A percentile compares a stretch with the other conserved stretches of the same genome.
Evolutionary conservation across 768 basidiomycete genomes (phyloP).

Genomic region (Termitomyces sp.): DNA sequence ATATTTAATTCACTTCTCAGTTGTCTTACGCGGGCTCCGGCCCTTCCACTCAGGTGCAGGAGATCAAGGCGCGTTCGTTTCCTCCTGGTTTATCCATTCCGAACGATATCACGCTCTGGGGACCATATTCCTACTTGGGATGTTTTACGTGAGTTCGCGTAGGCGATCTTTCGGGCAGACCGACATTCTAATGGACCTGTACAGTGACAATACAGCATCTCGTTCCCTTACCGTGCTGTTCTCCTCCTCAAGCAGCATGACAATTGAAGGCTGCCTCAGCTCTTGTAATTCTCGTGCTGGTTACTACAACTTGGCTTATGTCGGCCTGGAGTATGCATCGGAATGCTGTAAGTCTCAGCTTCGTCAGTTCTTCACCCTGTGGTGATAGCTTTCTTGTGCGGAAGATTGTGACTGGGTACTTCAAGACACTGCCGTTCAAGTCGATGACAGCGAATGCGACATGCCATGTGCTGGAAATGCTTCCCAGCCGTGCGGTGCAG

Average conservation of each 20-base stretch:
- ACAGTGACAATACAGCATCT: not conserved
- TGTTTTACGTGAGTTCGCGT: conserved; percentile 9
- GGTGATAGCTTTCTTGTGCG: not conserved
- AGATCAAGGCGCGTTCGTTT: not conserved
- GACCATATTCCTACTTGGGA: conserved; percentile 6
- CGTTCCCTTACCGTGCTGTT: conserved; percentile 8
- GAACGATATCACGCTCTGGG: conserved; percentile 9
- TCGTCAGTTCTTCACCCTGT: not conserved
- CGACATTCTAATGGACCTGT: not conserved
- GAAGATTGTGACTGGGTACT: conserved; percentile 11
- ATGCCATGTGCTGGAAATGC: conserved; percentile 7
- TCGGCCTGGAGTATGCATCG: conserved; percentile 1
- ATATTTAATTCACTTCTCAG: not conserved
- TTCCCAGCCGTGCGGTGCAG: conserved; percentile 8
- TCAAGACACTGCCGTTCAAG: conserved; percentile 7
- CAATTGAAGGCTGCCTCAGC: conserved; percentile 7
- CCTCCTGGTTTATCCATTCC: conserved; percentile 12
- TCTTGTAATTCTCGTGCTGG: conserved; percentile 6
- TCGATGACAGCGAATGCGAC: conserved; percentile 10
- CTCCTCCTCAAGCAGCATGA: not conserved
- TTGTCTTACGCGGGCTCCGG: not conserved
- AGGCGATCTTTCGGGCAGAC: not conserved
- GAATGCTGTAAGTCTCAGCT: conserved; percentile 3
- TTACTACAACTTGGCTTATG: conserved; percentile 9
- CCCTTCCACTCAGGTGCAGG: not conserved